Conservation (phyloP, 345 rosid species). For the Erucastrum elatum region DNA sequence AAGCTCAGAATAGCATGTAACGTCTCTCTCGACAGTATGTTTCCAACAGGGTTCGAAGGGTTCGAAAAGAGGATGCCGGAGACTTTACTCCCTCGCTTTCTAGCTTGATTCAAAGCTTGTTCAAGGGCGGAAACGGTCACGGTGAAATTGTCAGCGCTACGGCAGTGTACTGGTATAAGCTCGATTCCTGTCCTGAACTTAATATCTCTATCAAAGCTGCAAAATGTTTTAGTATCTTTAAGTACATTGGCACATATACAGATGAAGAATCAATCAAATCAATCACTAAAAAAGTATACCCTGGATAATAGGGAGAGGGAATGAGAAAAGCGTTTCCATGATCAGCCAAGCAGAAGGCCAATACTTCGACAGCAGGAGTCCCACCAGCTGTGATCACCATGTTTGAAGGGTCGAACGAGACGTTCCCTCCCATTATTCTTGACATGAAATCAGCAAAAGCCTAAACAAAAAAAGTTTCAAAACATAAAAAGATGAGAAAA, state of each 20-base stretch:
- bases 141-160: slow-evolving; percentile 70
- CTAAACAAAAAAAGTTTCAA: slow-evolving; percentile 42
- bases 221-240: slow-evolving; percentile 11
- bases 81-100: slow-evolving; percentile 71
- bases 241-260: slow-evolving; percentile 8
- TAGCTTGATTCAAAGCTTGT: slow-evolving; percentile 84
- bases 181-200: slow-evolving; percentile 81
- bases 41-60: slow-evolving; percentile 92
- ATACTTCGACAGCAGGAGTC: slow-evolving; percentile 83
- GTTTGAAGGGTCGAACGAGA: slow-evolving; percentile 68
- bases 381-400: slow-evolving; percentile 79
- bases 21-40: slow-evolving; percentile 59
- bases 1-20: slow-evolving; percentile 59
- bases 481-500: neutral
- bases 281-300: slow-evolving; percentile 47
- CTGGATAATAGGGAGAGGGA: slow-evolving; percentile 90
- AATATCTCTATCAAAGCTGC: slow-evolving; percentile 88
- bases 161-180: slow-evolving; percentile 85
- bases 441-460: slow-evolving; percentile 89
- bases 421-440: slow-evolving; percentile 51
- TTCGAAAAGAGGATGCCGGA: slow-evolving; percentile 79
- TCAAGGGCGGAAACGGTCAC: slow-evolving; percentile 67
- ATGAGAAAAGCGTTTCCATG: slow-evolving; percentile 83
- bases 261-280: neutral
- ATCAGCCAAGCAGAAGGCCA: slow-evolving; percentile 89